phyloP scores from a whole-genome alignment of 805 yeast species.

The Candida incommunis region DNA sequence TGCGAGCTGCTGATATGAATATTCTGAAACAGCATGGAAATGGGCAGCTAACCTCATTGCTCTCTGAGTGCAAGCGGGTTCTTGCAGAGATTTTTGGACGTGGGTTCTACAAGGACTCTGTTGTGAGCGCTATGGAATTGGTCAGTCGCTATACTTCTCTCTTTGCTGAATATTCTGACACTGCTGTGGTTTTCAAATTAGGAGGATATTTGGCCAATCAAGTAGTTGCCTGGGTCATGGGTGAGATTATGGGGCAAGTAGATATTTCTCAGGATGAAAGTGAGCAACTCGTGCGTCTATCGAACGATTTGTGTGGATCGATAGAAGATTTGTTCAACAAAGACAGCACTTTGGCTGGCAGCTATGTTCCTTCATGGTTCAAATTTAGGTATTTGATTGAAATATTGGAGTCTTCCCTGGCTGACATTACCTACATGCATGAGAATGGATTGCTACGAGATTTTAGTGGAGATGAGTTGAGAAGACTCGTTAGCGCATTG shows the following conservation, averaged over 20 bases:
- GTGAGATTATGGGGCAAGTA: conserved; percentile 8
- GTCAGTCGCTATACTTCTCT: neutral
- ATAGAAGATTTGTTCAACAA: neutral
- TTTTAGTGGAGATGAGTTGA: conserved; percentile 14
- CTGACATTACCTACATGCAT: conserved; percentile 14
- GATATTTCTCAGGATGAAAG: conserved; percentile 15
- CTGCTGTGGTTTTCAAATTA: conserved; percentile 5
- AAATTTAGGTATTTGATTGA: conserved; percentile 18
- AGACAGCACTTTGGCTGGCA: conserved; percentile 10
- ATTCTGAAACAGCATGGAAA: conserved; percentile 6
- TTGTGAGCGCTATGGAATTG: conserved; percentile 4
- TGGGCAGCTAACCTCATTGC: conserved; percentile 3
- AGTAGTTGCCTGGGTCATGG: conserved; percentile 8
- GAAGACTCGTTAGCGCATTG: conserved; percentile 13
- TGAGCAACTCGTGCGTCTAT: neutral
- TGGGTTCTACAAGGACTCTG: conserved; percentile 4
- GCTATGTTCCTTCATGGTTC: conserved; percentile 17
- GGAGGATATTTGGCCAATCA: conserved; percentile 11
- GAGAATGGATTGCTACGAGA: conserved; percentile 15
- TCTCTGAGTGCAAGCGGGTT: conserved; percentile 3
- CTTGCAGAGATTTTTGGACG: conserved; percentile 4
- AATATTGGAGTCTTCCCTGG: conserved; percentile 16
- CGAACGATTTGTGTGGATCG: neutral
- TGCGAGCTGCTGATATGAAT: conserved; percentile 3
- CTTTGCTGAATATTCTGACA: neutral